phyloP scores from a whole-genome alignment of 2,329 filamentous ascomycete genomes.

The Claviceps humidiphila region DNA sequence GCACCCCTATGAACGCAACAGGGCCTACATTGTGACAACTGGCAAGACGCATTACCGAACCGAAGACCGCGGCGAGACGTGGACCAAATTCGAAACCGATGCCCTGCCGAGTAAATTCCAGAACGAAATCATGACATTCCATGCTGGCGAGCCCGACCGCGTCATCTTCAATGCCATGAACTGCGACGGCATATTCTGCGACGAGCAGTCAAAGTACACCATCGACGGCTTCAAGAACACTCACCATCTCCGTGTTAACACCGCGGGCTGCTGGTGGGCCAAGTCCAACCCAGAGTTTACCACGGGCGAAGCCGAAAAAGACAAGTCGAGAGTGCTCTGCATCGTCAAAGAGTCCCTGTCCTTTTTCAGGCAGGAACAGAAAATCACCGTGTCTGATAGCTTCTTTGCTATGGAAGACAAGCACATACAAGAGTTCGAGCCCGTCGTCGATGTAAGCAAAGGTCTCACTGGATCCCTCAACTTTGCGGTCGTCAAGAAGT shows the following conservation, averaged over 20 bases:
- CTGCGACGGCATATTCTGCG: conserved; percentile 51
- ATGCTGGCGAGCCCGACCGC: conserved; percentile 69
- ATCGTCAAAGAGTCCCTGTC: conserved; percentile 63
- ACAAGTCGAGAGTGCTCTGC: conserved; percentile 65
- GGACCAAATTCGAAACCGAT: conserved; percentile 59
- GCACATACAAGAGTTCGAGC: conserved; percentile 54
- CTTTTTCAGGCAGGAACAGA: conserved; percentile 58
- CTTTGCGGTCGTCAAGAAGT: conserved; percentile 74
- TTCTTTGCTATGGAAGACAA: conserved; percentile 51
- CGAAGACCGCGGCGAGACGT: conserved; percentile 67
- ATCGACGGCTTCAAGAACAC: conserved; percentile 68
- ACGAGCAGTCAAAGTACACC: conserved; percentile 59
- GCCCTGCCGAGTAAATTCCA: conserved; percentile 41
- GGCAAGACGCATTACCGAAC: conserved; percentile 68
- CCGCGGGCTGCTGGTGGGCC: conserved; percentile 77
- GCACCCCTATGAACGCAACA: conserved; percentile 65
- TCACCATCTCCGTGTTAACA: conserved; percentile 52
- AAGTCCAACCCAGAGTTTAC: conserved; percentile 62
- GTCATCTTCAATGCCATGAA: conserved; percentile 72
- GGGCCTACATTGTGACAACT: conserved; percentile 68
- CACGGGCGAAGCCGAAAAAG: conserved; percentile 49
- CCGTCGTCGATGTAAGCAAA: conserved; percentile 58
- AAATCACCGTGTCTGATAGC: conserved; percentile 67
- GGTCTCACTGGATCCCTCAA: conserved; percentile 70
- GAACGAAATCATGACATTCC: conserved; percentile 52